Evolutionary conservation across 2,329 filamentous ascomycete species (phyloP), one percentile per base, ranked within the genome.

Genomic region (Aureobasidium sp.): DNA sequence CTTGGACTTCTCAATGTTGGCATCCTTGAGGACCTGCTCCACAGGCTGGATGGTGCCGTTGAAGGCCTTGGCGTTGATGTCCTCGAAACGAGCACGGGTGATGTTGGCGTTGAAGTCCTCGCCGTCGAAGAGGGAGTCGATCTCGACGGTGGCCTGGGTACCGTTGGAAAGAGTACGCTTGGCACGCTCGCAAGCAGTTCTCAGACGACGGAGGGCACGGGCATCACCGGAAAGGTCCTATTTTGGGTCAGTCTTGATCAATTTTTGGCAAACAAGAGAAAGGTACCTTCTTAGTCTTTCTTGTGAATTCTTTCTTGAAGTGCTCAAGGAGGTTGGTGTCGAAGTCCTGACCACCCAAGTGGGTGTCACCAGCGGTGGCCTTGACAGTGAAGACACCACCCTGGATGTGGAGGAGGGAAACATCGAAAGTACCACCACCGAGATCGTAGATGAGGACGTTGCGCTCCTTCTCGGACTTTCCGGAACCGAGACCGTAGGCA

Each of bases 391-490:
- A 99, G 73, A 99, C 94, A 84, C 94, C 94, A 76, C 93, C 92
- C 82, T 97, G 91, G 77, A 99, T 97, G 85, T 96, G 93, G 49
- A 99, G 86, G 70, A 97, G 90, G 67, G 94, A 97, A 31, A 99
- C 94, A 97, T 99, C 94, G 81, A 99, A 99, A 78, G 94, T 99
- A 86, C 94, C 94, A 86, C 94, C 94, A 86, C 94, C 94, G 67
- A 99, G 88, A 87, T 99, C 94, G 84, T 97, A 99, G 83, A 99
- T 97, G 70, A 99, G 86, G 74, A 99, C 93, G 77, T 97, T 96
- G 75, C 94, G 91, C 86, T 97, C 94, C 85, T 96, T 96, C 78
- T 90, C 89, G 45, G 63, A 64, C 85, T 96, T 96, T 82, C 91
- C 91, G 70, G 90, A 84, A 75, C 92, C 92, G 65, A 99, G 89